Evolutionary conservation across 768 basidiomycete genomes (phyloP), one percentile per base, ranked within the genome.

Genomic region (Collybia mongolica): DNA sequence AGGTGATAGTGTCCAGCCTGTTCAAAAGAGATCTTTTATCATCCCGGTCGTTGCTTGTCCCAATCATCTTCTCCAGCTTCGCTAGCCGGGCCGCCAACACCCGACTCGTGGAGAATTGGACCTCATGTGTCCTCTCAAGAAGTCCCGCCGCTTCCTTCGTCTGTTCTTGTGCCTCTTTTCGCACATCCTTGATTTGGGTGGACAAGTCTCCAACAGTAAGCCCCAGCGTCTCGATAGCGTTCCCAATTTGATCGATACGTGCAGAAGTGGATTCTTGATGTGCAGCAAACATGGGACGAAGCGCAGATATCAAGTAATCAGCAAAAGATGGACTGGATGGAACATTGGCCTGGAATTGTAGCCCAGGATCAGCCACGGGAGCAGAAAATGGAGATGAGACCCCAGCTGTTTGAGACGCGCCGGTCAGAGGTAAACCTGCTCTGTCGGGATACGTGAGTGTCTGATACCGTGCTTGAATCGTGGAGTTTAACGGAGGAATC

Each of bases 1-100:
- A 61, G 11, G 55, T 58, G 19, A 64, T 42, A n/a, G 44, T 29
- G 29, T 64, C 58, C 23, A 65, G 48, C 22, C 56, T 50, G 6
- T 54, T 39, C 3, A 52, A 20, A 3, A 64, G 37, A 0, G 55
- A 54, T 17, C 52, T 49, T 11, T 55, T 44, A 32, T 59, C 58
- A 12, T 52, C 43, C 23, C 39, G 39, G 17, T 58, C 54, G 20
- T 43, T 36, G 18, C 48, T 50, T 15, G 58, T 52, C 14, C 53
- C 52, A 3, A 65, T 38, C 11, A 52, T 45, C 18, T 49, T 53
- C 37, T 64, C 61, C 12, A 62, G 15, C 38, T 53, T 55, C 18
- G 51, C 52, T n/a, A 59, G 43, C 2, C 60, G 56, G 17, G 14
- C 49, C 8, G 26, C 37, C 14, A 54, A 18, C 8, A 29, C 45